Evolutionary conservation across 2,329 filamentous ascomycete genomes (phyloP).

Genomic region (Clonostachys rosea): DNA sequence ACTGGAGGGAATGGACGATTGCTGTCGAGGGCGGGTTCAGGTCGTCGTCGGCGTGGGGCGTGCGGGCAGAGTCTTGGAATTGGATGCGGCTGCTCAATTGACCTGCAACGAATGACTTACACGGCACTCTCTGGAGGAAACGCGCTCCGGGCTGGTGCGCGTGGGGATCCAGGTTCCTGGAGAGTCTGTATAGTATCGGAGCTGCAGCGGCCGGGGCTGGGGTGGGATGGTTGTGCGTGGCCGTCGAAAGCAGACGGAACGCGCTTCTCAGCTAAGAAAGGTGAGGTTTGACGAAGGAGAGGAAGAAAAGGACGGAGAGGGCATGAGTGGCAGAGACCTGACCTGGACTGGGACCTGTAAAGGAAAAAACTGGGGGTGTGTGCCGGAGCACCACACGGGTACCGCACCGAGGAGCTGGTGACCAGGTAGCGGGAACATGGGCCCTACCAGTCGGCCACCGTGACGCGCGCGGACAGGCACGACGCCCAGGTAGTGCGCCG

Average conservation of each 20-base stretch:
- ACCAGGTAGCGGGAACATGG: background rate
- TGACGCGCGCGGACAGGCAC: background rate
- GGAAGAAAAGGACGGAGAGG: constrained; percentile 1
- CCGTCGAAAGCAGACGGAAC: background rate
- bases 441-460: background rate
- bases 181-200: background rate
- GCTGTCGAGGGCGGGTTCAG: no score
- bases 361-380: background rate
- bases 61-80: no score
- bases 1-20: no score
- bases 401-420: no score
- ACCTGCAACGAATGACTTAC: background rate
- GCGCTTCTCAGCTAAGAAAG: background rate
- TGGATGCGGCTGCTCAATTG: no score
- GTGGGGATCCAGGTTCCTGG: no score
- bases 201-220: background rate
- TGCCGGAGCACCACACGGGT: background rate
- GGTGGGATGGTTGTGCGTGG: background rate
- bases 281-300: constrained; percentile 2
- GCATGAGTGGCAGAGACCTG: background rate
- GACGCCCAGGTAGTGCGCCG: background rate
- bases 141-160: no score
- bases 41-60: no score
- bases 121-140: no score
- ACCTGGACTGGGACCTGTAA: background rate